Conservation (phyloP, 257 asterid species). For the Solanum clarkiae region DNA sequence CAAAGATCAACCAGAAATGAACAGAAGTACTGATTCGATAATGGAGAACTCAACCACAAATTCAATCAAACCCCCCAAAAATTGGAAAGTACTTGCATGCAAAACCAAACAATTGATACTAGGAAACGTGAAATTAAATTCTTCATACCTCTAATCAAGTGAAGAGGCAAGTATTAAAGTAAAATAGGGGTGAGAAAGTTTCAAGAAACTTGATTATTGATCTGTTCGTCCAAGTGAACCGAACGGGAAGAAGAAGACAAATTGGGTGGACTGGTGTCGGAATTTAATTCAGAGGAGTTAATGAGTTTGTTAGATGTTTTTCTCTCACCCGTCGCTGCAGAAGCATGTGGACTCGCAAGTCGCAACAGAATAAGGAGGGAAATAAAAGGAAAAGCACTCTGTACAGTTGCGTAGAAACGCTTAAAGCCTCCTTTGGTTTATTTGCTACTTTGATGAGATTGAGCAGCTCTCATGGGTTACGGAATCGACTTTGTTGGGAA, state of each 20-base stretch:
- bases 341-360: neutral
- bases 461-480: no score
- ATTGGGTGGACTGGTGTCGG: neutral
- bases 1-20: neutral
- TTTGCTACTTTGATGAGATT: neutral
- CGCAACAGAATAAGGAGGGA: neutral
- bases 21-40: neutral
- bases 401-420: neutral
- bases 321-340: neutral
- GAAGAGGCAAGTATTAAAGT: neutral
- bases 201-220: neutral
- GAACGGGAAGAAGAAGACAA: neutral
- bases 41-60: neutral
- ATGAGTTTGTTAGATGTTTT: neutral
- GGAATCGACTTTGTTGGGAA: no score
- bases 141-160: neutral
- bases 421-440: neutral
- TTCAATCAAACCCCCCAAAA: neutral
- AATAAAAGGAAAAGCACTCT: neutral
- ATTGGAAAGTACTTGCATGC: neutral
- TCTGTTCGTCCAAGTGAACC: neutral
- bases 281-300: neutral
- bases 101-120: neutral
- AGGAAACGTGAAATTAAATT: neutral
- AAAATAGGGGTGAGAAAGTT: neutral